Base-by-base conservation (phyloP, 2,329 filamentous ascomycete genomes). In the Colletotrichum zoysiae region DNA sequence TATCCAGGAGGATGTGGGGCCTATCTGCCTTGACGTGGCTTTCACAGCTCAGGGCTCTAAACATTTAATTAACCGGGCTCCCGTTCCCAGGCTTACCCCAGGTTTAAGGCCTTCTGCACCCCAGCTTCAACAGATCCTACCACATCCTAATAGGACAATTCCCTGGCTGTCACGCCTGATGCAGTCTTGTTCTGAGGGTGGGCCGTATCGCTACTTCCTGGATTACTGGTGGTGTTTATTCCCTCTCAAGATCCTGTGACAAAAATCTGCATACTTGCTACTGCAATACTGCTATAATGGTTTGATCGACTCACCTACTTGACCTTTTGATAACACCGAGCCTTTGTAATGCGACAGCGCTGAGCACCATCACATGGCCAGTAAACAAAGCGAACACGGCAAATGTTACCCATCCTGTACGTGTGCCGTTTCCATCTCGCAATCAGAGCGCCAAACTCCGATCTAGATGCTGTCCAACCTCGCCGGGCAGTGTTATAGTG, bases 371-470 rank as follows among this genome's bases (percentile, higher is more conserved):
- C 35, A 18, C 12, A 46, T 50, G 7, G 38, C 18, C 26, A 14
- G 57, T 11, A 30, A 57, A 65, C 18, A 65, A n/a, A 55, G 38
- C 14, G 38, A 44, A 56, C 23, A 46, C 48, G 23, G 26, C 53
- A 61, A 38, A 40, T 7, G 30, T 42, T 35, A 35, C 53, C 46
- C 55, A 48, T 46, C 57, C 18, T 42, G 30, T 35, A 33, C 44
- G 18, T 16, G 51, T 62, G 50, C 38, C 44, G 42, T 30, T 35
- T 63, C 35, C 42, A 53, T 38, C 30, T 35, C 46, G 23, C 51
- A n/a, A 4, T n/a, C 18, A 51, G 44, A 59, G 68, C 69, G 68
- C 69, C 65, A 42, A 63, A 71, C 69, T 71, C 69, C 69, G 30
- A 63, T 58, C 44, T 38, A 48, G 51, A 53, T 68, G 69, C 53